Evolutionary conservation across 1,284 basidiomycete species (phyloP).

Genomic region (Ganoderma leucocontextum): DNA sequence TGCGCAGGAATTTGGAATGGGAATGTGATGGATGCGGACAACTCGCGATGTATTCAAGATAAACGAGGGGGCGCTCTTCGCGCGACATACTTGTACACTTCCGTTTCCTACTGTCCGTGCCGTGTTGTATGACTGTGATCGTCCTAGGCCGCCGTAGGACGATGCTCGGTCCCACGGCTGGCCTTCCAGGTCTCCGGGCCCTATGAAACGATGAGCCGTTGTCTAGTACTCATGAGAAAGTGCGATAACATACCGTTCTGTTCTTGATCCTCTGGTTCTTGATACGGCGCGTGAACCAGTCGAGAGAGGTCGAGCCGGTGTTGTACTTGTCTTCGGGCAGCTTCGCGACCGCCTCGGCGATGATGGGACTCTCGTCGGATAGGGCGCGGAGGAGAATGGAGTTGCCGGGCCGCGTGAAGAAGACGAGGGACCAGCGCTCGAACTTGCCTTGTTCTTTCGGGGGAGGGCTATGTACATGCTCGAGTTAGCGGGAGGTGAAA

Average conservation of each 20-base stretch:
- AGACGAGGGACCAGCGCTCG: constrained; percentile 49
- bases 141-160: constrained; percentile 22
- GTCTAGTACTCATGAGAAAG: no score
- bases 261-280: constrained; percentile 42
- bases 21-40: not conserved
- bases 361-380: constrained; percentile 36
- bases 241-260: constrained; percentile 30
- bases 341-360: constrained; percentile 40
- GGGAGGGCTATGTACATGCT: constrained; percentile 34
- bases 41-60: not conserved
- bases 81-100: not conserved
- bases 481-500: not conserved
- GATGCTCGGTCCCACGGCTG: constrained; percentile 42
- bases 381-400: constrained; percentile 38
- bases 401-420: constrained; percentile 48
- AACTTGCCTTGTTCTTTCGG: constrained; percentile 43
- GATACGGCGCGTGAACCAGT: constrained; percentile 44
- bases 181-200: constrained; percentile 43
- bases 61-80: no score
- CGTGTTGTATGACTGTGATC: not conserved
- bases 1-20: not conserved
- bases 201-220: constrained; percentile 19
- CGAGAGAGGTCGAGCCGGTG: constrained; percentile 39
- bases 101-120: not conserved
- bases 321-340: constrained; percentile 31